Percentiles rank a stretch among this genome's conserved stretches.
Conservation (phyloP, 352 stramenopile species). For the Globisporangium cederbergense region DNA sequence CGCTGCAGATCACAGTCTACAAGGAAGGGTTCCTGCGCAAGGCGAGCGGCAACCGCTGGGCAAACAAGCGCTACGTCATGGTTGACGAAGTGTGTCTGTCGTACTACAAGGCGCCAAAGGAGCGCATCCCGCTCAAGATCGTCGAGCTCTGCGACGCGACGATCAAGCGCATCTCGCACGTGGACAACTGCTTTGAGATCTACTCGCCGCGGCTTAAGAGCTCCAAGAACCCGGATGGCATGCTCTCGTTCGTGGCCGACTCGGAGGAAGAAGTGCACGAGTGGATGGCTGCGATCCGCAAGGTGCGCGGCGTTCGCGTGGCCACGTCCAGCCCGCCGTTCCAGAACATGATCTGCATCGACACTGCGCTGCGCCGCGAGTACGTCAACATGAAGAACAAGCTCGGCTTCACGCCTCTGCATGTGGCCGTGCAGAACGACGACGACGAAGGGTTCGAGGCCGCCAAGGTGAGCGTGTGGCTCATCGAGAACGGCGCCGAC, state of each 20-base stretch:
- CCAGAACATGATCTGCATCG: slow-evolving; percentile 90
- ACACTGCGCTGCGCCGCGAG: slow-evolving; percentile 70
- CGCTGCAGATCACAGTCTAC: slow-evolving; percentile 69
- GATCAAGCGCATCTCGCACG: slow-evolving; percentile 78
- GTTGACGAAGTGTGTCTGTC: slow-evolving; percentile 81
- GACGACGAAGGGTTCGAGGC: slow-evolving; percentile 89
- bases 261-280: slow-evolving; percentile 83
- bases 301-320: slow-evolving; percentile 79
- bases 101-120: slow-evolving; percentile 84
- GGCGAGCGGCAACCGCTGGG: slow-evolving; percentile 76
- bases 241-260: slow-evolving; percentile 83
- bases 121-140: slow-evolving; percentile 83
- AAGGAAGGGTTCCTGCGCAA: slow-evolving; percentile 85
- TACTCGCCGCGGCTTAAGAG: slow-evolving; percentile 80
- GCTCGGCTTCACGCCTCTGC: slow-evolving; percentile 70
- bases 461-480: slow-evolving; percentile 82
- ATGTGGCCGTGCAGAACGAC: slow-evolving; percentile 82
- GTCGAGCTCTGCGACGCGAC: slow-evolving; percentile 78
- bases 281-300: slow-evolving; percentile 85
- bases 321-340: slow-evolving; percentile 64
- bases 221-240: slow-evolving; percentile 76
- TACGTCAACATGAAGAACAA: slow-evolving; percentile 90
- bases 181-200: slow-evolving; percentile 86
- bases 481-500: slow-evolving; percentile 85
- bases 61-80: slow-evolving; percentile 86